phyloP scores from a whole-genome alignment of 148 eudicot species.

The Bassia scoparia region DNA sequence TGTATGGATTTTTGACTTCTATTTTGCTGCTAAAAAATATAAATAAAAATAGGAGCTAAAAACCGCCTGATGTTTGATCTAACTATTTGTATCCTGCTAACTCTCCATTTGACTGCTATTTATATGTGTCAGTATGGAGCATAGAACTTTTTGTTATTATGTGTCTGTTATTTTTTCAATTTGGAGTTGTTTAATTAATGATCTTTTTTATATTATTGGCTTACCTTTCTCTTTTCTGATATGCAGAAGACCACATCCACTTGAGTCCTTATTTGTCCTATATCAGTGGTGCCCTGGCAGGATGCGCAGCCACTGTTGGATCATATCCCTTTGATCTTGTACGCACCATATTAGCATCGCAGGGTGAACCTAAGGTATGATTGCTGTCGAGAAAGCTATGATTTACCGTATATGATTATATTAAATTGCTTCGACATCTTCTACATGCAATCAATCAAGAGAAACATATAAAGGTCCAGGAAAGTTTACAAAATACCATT shows the following conservation, averaged over 20 bases:
- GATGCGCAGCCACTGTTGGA: slow-evolving; percentile 90
- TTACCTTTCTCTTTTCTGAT: slow-evolving; percentile 21
- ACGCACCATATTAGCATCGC: slow-evolving; percentile 94
- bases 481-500: neutral
- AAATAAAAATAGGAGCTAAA: too few relatives aligned
- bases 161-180: too few relatives aligned
- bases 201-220: too few relatives aligned
- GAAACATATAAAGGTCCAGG: too few relatives aligned
- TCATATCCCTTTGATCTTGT: slow-evolving; percentile 98
- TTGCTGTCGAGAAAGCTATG: neutral
- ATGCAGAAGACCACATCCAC: slow-evolving; percentile 78
- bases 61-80: too few relatives aligned
- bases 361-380: slow-evolving; percentile 97
- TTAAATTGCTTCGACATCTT: neutral
- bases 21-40: too few relatives aligned
- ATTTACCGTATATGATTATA: neutral
- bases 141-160: too few relatives aligned
- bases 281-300: slow-evolving; percentile 88
- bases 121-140: neutral
- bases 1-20: too few relatives aligned
- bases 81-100: neutral
- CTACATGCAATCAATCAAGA: neutral
- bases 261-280: slow-evolving; percentile 90
- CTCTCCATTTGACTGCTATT: neutral
- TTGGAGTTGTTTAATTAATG: too few relatives aligned